Evolutionary conservation across 306 rosid species (phyloP), one percentile per base, ranked within the genome.

Genomic region (Cicer cuneatum): DNA sequence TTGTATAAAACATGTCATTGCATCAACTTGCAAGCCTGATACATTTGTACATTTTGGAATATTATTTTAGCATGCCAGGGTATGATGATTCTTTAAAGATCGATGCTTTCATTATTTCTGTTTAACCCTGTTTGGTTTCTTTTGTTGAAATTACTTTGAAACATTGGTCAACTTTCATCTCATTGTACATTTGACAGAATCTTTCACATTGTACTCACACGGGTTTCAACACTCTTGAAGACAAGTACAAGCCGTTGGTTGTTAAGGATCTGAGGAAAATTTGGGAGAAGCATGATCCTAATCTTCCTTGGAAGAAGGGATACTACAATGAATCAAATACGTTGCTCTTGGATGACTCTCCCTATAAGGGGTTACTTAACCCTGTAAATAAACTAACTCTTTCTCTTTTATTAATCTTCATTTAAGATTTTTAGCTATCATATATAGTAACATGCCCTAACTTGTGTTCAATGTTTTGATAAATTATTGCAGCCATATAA

Each of bases 291-390:
- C 83, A 84, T 7, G 93, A 89, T 73, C 87, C 89, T 19, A 59
- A 58, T 85, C 92, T 89, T 86, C 97, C 92, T 10, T 93, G 97
- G 96, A 84, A 85, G 79, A 86, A 80, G 46, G 97, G 96, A 15
- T 82, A 81, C 60, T 93, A 79, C 49, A 76, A 86, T 18, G 87
- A 87, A 85, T 79, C 89, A n/a, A 93, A 93, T 38, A 90, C 98
- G 0, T 71, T 90, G 75, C 76, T 93, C 72, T 51, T 93, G 86
- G 98, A 93, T 78, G 98, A 93, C 85, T 93, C 98, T 49, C 98
- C 97, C 0, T 88, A 90, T 83, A 93, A 93, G 82, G 90, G 90
- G 16, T 81, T 90, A 71, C 90, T 89, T 76, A 93, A 93, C 78
- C 96, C 97, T 18, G 96, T 89, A 83, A 85, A 80, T 60, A 24